These are phyloP conservation scores for Citrullus amarus DNA, from an alignment of 306 rosid genomes.

Conservation along the genomic window DNA sequence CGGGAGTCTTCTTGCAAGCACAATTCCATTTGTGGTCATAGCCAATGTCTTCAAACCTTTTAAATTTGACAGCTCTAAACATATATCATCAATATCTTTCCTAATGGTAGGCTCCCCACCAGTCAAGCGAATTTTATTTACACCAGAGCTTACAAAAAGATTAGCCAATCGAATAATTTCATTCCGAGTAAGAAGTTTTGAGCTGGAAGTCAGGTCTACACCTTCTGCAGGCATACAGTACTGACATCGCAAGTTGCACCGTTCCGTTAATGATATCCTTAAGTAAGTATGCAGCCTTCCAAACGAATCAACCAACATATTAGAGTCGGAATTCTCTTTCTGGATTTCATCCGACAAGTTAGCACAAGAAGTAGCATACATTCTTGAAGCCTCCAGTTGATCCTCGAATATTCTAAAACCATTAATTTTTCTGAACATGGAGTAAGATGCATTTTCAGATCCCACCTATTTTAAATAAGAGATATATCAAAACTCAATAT, in stretches of 20 bases:
- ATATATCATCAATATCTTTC: slow-evolving; percentile 78
- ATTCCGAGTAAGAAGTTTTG: slow-evolving; percentile 39
- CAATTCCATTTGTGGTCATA: slow-evolving; percentile 80
- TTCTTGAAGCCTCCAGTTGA: slow-evolving; percentile 23
- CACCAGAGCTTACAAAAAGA: slow-evolving; percentile 72
- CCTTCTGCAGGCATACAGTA: slow-evolving; percentile 94
- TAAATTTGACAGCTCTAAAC: slow-evolving; percentile 58
- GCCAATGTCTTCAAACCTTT: slow-evolving; percentile 59
- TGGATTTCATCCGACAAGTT: slow-evolving; percentile 29
- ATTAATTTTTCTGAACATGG: slow-evolving; percentile 14
- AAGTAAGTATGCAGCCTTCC: slow-evolving; percentile 86
- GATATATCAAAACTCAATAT: neutral
- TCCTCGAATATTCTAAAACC: slow-evolving; percentile 14
- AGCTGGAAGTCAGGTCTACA: slow-evolving; percentile 62
- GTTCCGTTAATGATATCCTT: slow-evolving; percentile 89
- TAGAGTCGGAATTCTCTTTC: slow-evolving; percentile 40
- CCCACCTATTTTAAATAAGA: slow-evolving; percentile 26
- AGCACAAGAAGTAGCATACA: slow-evolving; percentile 36
- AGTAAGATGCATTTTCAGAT: slow-evolving; percentile 20
- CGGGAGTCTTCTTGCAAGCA: slow-evolving; percentile 55
- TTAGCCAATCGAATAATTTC: slow-evolving; percentile 63
- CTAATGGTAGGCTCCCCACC: slow-evolving; percentile 94
- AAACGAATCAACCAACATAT: slow-evolving; percentile 87
- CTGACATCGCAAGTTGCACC: slow-evolving; percentile 86
- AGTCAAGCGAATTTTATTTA: slow-evolving; percentile 70